Conservation (phyloP, 257 asterid genomes). For the Osmanthus fragrans region DNA sequence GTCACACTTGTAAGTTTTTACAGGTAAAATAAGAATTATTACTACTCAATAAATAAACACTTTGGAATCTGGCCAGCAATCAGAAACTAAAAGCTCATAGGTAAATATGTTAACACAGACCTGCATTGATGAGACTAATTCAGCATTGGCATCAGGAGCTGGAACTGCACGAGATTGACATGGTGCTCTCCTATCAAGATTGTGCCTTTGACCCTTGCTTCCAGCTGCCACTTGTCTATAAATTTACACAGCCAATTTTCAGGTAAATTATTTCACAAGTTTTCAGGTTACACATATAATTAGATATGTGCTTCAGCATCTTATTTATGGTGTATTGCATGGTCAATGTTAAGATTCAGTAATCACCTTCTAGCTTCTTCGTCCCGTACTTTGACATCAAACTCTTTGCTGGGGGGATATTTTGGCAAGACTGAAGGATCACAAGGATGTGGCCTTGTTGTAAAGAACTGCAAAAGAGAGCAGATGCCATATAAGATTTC, state of each 20-base stretch:
- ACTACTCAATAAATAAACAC: neutral
- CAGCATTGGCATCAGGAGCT: slow-evolving; percentile 86
- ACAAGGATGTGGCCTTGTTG: slow-evolving; percentile 79
- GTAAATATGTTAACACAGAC: slow-evolving; percentile 27
- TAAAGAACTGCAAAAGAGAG: slow-evolving; percentile 62
- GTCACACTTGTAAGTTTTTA: neutral
- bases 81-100: neutral
- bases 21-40: neutral
- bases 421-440: slow-evolving; percentile 91
- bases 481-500: slow-evolving; percentile 19
- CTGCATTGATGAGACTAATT: slow-evolving; percentile 72
- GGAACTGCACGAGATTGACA: slow-evolving; percentile 76
- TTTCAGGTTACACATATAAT: neutral
- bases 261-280: neutral
- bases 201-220: slow-evolving; percentile 55
- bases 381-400: slow-evolving; percentile 90
- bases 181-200: slow-evolving; percentile 53
- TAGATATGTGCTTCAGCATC: slow-evolving; percentile 13
- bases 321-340: slow-evolving; percentile 8
- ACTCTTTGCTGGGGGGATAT: slow-evolving; percentile 97
- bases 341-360: neutral
- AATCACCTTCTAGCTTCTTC: slow-evolving; percentile 91
- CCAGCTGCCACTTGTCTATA: slow-evolving; percentile 75
- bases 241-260: slow-evolving; percentile 18
- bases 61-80: neutral